Conservation (phyloP, 768 basidiomycete species). For the Tulasnella sp. region DNA sequence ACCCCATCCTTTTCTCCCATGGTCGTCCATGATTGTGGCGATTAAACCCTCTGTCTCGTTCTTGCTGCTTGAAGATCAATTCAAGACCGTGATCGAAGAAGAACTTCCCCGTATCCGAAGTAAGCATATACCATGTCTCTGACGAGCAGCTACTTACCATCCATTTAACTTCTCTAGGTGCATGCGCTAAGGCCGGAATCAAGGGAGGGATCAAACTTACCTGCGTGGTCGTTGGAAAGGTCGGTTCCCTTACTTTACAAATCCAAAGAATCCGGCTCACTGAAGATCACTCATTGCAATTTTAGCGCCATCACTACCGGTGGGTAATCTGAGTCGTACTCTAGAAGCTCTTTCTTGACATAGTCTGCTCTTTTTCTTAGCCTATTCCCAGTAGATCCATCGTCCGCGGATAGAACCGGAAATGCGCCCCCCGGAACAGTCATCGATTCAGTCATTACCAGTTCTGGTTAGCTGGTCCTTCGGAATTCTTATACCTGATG, state of each 20-base stretch:
- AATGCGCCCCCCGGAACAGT: slow-evolving; percentile 81
- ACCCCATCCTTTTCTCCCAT: not conserved
- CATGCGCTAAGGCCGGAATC: slow-evolving; percentile 62
- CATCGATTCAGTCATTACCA: slow-evolving; percentile 54
- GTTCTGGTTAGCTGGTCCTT: not conserved
- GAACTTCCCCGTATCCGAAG: slow-evolving; percentile 63
- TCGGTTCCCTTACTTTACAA: not conserved
- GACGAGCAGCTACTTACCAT: not conserved
- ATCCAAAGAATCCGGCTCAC: no score
- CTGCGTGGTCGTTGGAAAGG: slow-evolving; percentile 76
- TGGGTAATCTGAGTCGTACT: slow-evolving; percentile 31
- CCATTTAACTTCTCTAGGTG: slow-evolving; percentile 50
- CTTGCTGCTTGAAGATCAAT: slow-evolving; percentile 40
- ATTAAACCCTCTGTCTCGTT: not conserved
- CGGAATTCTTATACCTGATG: no score
- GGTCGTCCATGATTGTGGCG: not conserved
- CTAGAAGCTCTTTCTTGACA: not conserved
- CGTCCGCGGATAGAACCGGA: slow-evolving; percentile 64
- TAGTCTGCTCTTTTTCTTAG: not conserved
- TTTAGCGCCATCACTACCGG: slow-evolving; percentile 61
- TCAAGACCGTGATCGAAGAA: slow-evolving; percentile 24
- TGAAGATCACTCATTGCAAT: not conserved
- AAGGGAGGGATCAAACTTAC: slow-evolving; percentile 60
- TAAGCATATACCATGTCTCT: slow-evolving; percentile 40
- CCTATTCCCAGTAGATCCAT: slow-evolving; percentile 55